Evolutionary conservation across 1,284 basidiomycete species (phyloP).

Genomic region (Trichosporon sp.): DNA sequence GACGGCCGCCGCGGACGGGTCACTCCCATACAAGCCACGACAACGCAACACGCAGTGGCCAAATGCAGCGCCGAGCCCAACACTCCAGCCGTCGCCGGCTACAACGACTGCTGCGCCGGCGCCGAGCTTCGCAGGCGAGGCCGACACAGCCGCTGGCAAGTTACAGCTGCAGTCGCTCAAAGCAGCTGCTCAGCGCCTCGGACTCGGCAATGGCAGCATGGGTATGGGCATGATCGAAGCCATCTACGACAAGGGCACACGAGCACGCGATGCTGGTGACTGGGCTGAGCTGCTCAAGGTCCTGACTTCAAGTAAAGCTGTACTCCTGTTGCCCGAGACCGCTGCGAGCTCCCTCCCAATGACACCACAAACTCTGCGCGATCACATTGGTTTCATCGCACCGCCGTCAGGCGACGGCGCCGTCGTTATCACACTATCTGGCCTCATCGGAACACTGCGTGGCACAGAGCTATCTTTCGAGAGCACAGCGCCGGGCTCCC

Average conservation of each 20-base stretch:
- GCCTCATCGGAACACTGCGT: constrained; percentile 62
- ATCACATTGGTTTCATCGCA: constrained; percentile 61
- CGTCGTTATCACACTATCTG: constrained; percentile 69
- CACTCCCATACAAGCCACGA: constrained; percentile 15
- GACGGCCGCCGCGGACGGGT: background rate
- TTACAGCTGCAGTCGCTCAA: constrained; percentile 74
- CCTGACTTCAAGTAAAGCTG: constrained; percentile 60
- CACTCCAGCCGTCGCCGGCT: background rate
- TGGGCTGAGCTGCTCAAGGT: constrained; percentile 71
- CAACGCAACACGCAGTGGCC: constrained; percentile 5
- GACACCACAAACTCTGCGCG: constrained; percentile 67
- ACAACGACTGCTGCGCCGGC: background rate
- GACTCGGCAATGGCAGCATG: constrained; percentile 62
- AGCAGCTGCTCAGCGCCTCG: constrained; percentile 67
- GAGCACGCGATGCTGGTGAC: constrained; percentile 58
- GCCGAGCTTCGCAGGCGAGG: background rate
- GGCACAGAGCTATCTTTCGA: constrained; percentile 4
- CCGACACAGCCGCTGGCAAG: constrained; percentile 22
- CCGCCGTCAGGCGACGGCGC: constrained; percentile 44
- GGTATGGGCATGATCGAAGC: constrained; percentile 81
- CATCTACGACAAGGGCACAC: constrained; percentile 61
- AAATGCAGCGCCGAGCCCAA: background rate
- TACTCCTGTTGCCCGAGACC: constrained; percentile 67
- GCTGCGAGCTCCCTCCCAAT: constrained; percentile 51
- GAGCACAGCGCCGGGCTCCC: constrained; percentile 53